Conservation (phyloP, 345 rosid genomes). For the Eucalyptus grandis region DNA sequence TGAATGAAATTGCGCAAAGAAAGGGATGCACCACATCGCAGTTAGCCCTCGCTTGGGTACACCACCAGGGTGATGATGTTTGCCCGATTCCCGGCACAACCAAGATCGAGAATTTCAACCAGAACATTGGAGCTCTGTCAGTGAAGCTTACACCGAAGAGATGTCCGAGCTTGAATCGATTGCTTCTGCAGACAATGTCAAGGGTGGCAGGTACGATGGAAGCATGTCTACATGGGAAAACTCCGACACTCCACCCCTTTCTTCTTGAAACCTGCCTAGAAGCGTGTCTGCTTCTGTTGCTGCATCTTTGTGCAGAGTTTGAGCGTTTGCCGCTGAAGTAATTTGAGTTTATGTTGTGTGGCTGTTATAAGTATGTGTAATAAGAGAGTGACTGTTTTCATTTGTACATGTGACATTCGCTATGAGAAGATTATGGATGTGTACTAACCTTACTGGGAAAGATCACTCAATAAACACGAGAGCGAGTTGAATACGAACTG, state of each 20-base stretch:
- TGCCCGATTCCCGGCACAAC: not conserved
- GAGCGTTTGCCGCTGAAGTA: not conserved
- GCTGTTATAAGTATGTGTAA: not conserved
- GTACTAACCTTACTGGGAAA: not conserved
- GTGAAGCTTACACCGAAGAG: conserved; percentile 46
- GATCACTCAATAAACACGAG: not conserved
- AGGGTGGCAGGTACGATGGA: conserved; percentile 30
- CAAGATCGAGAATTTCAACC: conserved; percentile 1
- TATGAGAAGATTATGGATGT: not conserved
- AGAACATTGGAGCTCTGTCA: conserved; percentile 21
- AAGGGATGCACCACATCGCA: conserved; percentile 53
- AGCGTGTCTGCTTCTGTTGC: not conserved
- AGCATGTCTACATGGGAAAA: conserved; percentile 6
- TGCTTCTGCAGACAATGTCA: conserved; percentile 21
- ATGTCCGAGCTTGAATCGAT: conserved; percentile 46
- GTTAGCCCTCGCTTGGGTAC: conserved; percentile 62
- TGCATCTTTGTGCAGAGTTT: not conserved
- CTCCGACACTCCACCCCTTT: conserved; percentile 43
- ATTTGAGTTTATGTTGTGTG: no score
- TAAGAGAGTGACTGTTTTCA: not conserved
- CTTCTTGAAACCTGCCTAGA: conserved; percentile 17
- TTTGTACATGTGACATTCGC: not conserved
- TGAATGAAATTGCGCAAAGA: conserved; percentile 27
- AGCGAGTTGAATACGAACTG: not conserved
- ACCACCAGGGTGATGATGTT: conserved; percentile 29